phyloP scores from a whole-genome alignment of 1,284 basidiomycete species.

The Ganoderma lingzhi region DNA sequence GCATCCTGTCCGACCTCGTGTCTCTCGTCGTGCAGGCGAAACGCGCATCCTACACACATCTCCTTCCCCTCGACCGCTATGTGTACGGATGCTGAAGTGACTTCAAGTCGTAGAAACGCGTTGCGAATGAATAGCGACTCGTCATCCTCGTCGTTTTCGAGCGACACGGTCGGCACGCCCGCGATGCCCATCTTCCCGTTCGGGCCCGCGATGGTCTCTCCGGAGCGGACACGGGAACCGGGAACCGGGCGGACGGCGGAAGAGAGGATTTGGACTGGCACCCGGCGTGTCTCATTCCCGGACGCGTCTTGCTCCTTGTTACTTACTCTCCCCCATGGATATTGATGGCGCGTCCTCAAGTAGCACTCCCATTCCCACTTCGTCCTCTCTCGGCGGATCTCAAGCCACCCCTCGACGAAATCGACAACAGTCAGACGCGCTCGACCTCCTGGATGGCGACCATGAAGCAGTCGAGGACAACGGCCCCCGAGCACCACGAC shows the following conservation, averaged over 20 bases:
- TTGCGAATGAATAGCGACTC: constrained; percentile 66
- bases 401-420: constrained; percentile 48
- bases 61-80: constrained; percentile 58
- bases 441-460: constrained; percentile 67
- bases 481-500: constrained; percentile 33
- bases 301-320: too few relatives aligned
- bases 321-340: too few relatives aligned
- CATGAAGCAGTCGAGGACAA: constrained; percentile 55
- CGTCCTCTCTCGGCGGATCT: constrained; percentile 52
- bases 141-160: constrained; percentile 67
- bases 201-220: constrained; percentile 73
- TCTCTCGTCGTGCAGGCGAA: constrained; percentile 88
- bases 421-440: constrained; percentile 63
- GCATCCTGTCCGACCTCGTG: constrained; percentile 85
- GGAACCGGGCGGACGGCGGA: too few relatives aligned
- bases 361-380: constrained; percentile 62
- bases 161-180: constrained; percentile 47
- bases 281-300: too few relatives aligned
- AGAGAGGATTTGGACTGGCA: too few relatives aligned
- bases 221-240: too few relatives aligned
- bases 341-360: constrained; percentile 59
- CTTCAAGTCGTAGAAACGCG: constrained; percentile 49
- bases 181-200: constrained; percentile 68
- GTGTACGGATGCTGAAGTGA: constrained; percentile 47
- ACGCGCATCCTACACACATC: constrained; percentile 75